Conservation (phyloP, 768 basidiomycete species). For the Boletus pseudopeckii region DNA sequence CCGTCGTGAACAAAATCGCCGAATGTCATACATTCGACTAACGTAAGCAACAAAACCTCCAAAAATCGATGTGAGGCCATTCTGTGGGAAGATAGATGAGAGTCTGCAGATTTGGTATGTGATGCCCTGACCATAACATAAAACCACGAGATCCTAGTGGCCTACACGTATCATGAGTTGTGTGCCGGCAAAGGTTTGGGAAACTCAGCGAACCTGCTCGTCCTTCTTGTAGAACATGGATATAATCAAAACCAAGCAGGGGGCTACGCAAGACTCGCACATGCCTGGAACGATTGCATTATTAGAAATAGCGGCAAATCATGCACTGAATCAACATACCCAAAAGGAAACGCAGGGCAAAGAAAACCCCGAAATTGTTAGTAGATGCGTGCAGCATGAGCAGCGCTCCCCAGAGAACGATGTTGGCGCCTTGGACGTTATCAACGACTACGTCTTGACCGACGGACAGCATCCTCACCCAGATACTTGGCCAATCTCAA, state of each 20-base stretch:
- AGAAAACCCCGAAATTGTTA: conserved; percentile 58
- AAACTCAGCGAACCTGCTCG: conserved; percentile 43
- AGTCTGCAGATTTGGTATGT: neutral
- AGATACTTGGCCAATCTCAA: conserved; percentile 58
- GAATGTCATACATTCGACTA: conserved; percentile 9
- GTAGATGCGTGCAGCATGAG: conserved; percentile 60
- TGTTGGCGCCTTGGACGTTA: conserved; percentile 43
- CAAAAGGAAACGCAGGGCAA: conserved; percentile 57
- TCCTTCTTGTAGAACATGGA: conserved; percentile 70
- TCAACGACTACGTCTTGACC: neutral
- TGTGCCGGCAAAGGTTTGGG: neutral
- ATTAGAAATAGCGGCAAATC: neutral
- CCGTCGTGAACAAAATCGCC: neutral
- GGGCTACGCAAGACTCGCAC: conserved; percentile 65
- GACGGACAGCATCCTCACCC: conserved; percentile 33
- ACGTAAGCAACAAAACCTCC: conserved; percentile 66
- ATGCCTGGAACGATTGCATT: conserved; percentile 40
- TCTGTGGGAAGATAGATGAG: conserved; percentile 34
- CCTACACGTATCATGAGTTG: conserved; percentile 32
- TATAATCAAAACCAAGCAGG: conserved; percentile 58
- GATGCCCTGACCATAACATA: conserved; percentile 53
- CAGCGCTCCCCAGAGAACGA: conserved; percentile 56
- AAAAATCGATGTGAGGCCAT: conserved; percentile 55
- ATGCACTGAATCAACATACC: conserved; percentile 36
- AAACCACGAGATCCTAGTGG: conserved; percentile 59